These are phyloP conservation scores for Pyrus bretschneideri DNA, from an alignment of 306 rosid species.

Conservation along the genomic window DNA sequence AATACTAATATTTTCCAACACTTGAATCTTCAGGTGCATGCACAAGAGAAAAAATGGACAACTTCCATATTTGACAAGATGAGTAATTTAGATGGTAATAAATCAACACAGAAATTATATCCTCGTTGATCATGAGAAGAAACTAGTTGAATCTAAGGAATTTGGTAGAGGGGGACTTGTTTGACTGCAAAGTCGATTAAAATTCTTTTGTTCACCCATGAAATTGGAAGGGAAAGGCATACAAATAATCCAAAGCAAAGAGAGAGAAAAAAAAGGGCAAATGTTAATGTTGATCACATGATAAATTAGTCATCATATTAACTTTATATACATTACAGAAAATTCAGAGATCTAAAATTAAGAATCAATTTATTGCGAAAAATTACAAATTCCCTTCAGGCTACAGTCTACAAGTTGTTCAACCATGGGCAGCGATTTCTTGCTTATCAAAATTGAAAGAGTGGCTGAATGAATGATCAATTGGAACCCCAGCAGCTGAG, in stretches of 20 bases:
- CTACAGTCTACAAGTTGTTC: neutral
- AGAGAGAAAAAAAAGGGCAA: neutral
- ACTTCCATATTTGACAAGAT: too few species aligned
- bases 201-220: neutral
- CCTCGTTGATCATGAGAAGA: too few species aligned
- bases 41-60: too few species aligned
- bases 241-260: neutral
- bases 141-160: too few species aligned
- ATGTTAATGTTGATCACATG: neutral
- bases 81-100: too few species aligned
- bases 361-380: neutral
- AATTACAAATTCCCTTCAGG: neutral
- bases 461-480: neutral
- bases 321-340: neutral
- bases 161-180: too few species aligned
- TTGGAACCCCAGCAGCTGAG: slow-evolving; percentile 63
- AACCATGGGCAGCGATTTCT: neutral
- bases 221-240: neutral
- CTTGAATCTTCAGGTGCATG: too few species aligned
- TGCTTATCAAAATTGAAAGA: too few species aligned
- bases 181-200: too few species aligned
- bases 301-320: neutral
- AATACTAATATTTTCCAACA: too few species aligned
- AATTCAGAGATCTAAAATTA: neutral
- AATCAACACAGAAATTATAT: too few species aligned